These are phyloP conservation scores for Hypoxylon sp. DNA, from an alignment of 2,329 filamentous ascomycete species.

Conservation along the genomic window DNA sequence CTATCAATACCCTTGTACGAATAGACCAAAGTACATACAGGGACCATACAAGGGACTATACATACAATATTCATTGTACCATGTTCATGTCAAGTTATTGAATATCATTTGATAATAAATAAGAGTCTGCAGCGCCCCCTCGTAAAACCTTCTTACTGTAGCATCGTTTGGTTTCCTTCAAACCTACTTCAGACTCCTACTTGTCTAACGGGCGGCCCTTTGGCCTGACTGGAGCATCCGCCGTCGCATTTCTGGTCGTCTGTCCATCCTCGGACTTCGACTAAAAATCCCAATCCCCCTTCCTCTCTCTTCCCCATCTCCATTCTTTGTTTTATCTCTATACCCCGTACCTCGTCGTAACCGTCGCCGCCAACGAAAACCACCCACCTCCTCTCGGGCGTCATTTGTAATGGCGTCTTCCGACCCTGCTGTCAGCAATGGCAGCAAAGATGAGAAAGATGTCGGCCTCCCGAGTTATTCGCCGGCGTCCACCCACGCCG, in stretches of 20 bases:
- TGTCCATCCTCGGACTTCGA: constrained; percentile 6
- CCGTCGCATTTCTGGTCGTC: constrained; percentile 20
- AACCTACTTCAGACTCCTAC: constrained; percentile 12
- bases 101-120: constrained; percentile 41
- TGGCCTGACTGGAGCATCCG: constrained; percentile 27
- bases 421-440: constrained; percentile 44
- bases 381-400: neutral
- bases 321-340: neutral
- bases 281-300: neutral
- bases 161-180: constrained; percentile 28
- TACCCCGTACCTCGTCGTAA: neutral
- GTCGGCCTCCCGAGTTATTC: constrained; percentile 48
- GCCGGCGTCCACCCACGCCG: constrained; percentile 25
- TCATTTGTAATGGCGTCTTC: constrained; percentile 46
- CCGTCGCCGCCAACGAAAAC: constrained; percentile 3
- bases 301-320: neutral
- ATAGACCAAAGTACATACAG: constrained; percentile 14
- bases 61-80: constrained; percentile 15
- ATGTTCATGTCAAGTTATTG: neutral
- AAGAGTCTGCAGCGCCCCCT: constrained; percentile 34
- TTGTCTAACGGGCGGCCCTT: constrained; percentile 21
- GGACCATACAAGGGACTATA: too few relatives aligned
- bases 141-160: constrained; percentile 30
- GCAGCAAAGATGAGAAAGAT: constrained; percentile 53
- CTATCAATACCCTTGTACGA: constrained; percentile 37